Evolutionary conservation across 2,329 filamentous ascomycete species (phyloP).

Genomic region (Alternaria triticimaculans): DNA sequence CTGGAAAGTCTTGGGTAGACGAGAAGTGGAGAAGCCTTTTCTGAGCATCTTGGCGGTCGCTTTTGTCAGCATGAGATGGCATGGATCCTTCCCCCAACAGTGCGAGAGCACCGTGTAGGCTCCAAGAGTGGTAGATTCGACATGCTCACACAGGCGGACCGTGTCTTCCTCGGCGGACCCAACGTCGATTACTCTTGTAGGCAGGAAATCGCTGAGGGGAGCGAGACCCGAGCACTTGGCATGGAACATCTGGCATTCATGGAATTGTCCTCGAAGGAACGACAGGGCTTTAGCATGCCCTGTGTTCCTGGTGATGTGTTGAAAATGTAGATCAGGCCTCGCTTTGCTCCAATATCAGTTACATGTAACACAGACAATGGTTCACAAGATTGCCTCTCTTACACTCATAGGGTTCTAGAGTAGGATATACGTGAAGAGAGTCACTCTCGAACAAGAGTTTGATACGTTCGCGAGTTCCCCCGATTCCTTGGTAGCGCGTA

Average conservation of each 20-base stretch:
- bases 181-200: neutral
- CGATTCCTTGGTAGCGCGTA: too few species aligned
- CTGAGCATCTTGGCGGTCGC: fast-evolving
- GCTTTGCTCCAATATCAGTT: too few species aligned
- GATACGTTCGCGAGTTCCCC: too few species aligned
- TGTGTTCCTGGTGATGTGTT: neutral
- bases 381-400: too few species aligned
- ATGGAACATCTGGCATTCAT: neutral
- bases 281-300: neutral
- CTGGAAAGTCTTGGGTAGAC: neutral
- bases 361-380: too few species aligned
- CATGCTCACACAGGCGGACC: neutral
- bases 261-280: neutral
- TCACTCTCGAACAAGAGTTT: too few species aligned
- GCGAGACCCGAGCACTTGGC: neutral
- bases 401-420: neutral
- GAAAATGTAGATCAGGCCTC: neutral
- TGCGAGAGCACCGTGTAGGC: neutral
- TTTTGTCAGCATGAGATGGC: neutral
- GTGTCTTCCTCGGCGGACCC: neutral
- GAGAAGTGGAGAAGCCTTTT: neutral
- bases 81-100: neutral
- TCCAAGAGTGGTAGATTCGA: fast-evolving
- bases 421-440: too few species aligned
- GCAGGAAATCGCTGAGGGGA: neutral